Evolutionary conservation across 345 rosid species (phyloP).

Genomic region (Eutrema japonicum): DNA sequence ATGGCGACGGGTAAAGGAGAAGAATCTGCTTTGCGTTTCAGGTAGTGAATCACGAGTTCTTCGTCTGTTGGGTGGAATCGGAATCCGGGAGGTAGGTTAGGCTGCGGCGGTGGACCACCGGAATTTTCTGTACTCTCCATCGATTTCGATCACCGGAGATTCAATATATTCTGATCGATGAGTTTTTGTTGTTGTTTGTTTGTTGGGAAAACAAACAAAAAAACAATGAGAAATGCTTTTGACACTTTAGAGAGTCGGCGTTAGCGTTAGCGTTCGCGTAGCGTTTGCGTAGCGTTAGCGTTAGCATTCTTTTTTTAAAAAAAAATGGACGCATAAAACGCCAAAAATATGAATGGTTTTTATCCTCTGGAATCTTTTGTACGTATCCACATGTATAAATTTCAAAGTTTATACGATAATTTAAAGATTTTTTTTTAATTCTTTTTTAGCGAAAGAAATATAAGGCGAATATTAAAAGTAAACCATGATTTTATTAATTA

Average conservation of each 20-base stretch:
- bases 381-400: slow-evolving; percentile 35
- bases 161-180: slow-evolving; percentile 17
- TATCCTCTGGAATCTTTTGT: slow-evolving; percentile 34
- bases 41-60: slow-evolving; percentile 91
- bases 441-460: no score
- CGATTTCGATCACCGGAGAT: background rate
- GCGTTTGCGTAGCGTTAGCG: no score
- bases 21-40: slow-evolving; percentile 77
- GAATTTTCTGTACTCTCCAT: slow-evolving; percentile 90
- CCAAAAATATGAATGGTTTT: slow-evolving; percentile 16
- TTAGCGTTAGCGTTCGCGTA: background rate
- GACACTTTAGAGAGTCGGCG: slow-evolving; percentile 29
- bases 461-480: no score
- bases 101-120: slow-evolving; percentile 70
- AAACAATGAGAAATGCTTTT: slow-evolving; percentile 4
- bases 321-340: slow-evolving; percentile 30
- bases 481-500: no score
- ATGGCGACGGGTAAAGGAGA: slow-evolving; percentile 81
- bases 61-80: slow-evolving; percentile 99
- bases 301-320: slow-evolving; percentile 12
- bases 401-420: background rate
- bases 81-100: slow-evolving; percentile 94
- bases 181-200: background rate
- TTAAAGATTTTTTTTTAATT: no score
- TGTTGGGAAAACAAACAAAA: no score